Percentiles rank a stretch among this genome's conserved stretches.
Evolutionary conservation across 2,329 filamentous ascomycete species (phyloP).

Genomic region (Dothideomycetes sp.): DNA sequence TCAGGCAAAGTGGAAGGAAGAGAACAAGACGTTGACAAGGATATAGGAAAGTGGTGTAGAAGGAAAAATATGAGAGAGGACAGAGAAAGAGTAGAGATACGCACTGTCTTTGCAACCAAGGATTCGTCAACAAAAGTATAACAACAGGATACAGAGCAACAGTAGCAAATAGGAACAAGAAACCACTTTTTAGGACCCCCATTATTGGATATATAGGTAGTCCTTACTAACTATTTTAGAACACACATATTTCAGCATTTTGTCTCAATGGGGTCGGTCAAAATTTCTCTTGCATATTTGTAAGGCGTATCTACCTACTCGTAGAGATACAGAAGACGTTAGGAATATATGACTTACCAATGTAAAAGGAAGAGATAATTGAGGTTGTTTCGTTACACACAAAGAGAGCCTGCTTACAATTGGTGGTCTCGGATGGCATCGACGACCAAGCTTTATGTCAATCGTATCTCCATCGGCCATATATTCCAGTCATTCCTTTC

Average conservation of each 20-base stretch:
- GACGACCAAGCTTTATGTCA: too few relatives aligned
- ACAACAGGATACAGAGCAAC: conserved; percentile 56
- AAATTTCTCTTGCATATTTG: background rate
- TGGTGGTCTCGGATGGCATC: too few relatives aligned
- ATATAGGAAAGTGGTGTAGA: too few relatives aligned
- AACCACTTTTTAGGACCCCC: conserved; percentile 23
- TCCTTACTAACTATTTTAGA: background rate
- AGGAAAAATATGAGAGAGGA: background rate
- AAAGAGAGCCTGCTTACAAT: too few relatives aligned
- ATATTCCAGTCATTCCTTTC: too few relatives aligned
- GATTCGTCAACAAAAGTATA: conserved; percentile 58
- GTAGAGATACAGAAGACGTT: too few relatives aligned
- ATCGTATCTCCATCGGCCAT: too few relatives aligned
- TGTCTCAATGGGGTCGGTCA: background rate
- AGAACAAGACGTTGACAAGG: too few relatives aligned
- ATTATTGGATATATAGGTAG: background rate
- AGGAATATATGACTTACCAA: too few relatives aligned
- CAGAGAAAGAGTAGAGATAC: conserved; percentile 23
- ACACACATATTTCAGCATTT: background rate
- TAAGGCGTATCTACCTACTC: background rate
- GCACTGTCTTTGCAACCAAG: conserved; percentile 73
- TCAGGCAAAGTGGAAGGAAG: too few relatives aligned
- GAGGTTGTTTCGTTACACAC: too few relatives aligned
- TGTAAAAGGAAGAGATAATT: too few relatives aligned
- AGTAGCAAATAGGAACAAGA: conserved; percentile 37